These are phyloP conservation scores for Hyphodiscus sp. DNA, from an alignment of 2,329 filamentous ascomycete species.

Conservation along the genomic window DNA sequence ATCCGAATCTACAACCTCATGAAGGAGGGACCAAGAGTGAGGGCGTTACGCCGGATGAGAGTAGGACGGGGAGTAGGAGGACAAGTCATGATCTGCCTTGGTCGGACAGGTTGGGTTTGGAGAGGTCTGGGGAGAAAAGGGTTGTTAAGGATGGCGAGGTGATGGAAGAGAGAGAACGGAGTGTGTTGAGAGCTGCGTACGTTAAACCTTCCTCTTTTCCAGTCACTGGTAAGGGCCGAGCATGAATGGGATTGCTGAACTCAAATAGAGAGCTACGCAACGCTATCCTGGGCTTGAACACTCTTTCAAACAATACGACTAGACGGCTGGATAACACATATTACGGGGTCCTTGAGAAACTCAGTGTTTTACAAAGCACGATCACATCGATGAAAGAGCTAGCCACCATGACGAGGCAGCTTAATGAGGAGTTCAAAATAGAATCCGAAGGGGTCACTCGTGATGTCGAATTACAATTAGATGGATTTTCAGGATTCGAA, in stretches of 20 bases:
- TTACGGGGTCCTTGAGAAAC: constrained; percentile 64
- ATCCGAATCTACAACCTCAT: constrained; percentile 5
- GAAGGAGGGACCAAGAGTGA: constrained; percentile 29
- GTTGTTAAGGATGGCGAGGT: constrained; percentile 35
- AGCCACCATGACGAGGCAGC: constrained; percentile 51
- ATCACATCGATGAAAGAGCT: constrained; percentile 60
- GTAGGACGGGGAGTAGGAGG: constrained; percentile 38
- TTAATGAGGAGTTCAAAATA: constrained; percentile 51
- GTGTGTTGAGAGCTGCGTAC: constrained; percentile 36
- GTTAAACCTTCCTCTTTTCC: constrained; percentile 15
- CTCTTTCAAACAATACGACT: constrained; percentile 56
- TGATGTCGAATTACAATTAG: constrained; percentile 49
- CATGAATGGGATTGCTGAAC: background rate
- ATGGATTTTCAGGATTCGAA: constrained; percentile 54
- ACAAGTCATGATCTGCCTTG: constrained; percentile 26
- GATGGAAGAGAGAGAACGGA: constrained; percentile 37
- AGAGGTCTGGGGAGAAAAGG: background rate
- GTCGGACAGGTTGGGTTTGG: no score
- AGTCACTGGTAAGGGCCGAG: background rate
- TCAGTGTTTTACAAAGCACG: constrained; percentile 56
- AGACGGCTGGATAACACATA: constrained; percentile 67
- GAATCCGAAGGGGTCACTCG: constrained; percentile 53
- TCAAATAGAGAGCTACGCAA: constrained; percentile 42
- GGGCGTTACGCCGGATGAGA: constrained; percentile 38
- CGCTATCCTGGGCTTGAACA: constrained; percentile 47